Evolutionary conservation across 805 yeast species (phyloP), one percentile per base, ranked within the genome.

Genomic region (Myxozyma sirexii): DNA sequence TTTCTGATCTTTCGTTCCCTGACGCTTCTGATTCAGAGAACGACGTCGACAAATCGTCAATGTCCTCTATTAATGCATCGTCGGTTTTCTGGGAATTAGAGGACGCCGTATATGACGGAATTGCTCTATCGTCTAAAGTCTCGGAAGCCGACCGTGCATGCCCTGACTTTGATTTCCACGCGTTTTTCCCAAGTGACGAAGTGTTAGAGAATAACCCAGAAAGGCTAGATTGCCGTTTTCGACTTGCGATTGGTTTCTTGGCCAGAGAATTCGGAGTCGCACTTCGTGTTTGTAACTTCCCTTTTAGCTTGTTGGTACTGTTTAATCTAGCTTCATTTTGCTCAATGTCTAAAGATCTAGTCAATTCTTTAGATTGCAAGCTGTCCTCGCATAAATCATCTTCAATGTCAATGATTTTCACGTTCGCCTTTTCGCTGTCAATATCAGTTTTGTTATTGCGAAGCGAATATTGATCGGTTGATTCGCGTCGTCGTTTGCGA

Each of bases 41-140:
- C 12, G 44, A 38, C 15, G 44, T 21, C 3, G 50, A 45, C 19
- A 29, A 33, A 15, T 49, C 54, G 26, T 49, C 54, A 39, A 49
- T 49, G 23, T 38, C 45, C n/a, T 49, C 54, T 3, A 15, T 7
- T 3, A 38, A 8, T 8, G 35, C 7, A 1, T 26, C 54, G n/a
- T 38, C 45, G 7, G 13, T 12, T 7, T 15, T 5, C 17, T 48
- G 29, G 10, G 17, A 13, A 10, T 21, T 26, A 44, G 45, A 41
- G n/a, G 19, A 17, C 12, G 6, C 12, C 12, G 42, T 7, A 8
- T n/a, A n/a, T 2, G 42, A 10, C n/a, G 8, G 42, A n/a, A 10
- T 19, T 17, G 42, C 19, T 17, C 19, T 4, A 38, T 8, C n/a
- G 10, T 38, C 21, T 2, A 19, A 2, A 13, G 21, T 2, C 42